Base-by-base conservation (phyloP, 2,329 filamentous ascomycete genomes). In the Neophaeococcomyces aloes region DNA sequence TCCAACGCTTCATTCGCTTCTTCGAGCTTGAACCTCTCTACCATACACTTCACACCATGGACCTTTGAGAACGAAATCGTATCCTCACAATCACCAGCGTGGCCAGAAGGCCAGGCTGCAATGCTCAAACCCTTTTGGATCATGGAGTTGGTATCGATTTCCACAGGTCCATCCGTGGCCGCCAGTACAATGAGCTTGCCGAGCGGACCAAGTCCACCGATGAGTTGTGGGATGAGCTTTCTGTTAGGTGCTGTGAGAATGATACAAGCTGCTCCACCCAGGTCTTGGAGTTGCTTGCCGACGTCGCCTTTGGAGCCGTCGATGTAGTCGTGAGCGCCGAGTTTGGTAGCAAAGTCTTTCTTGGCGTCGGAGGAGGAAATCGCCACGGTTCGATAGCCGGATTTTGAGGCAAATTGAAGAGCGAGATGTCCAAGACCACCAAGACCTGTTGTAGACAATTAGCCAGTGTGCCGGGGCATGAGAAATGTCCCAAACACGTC, bases 261-360 rank as follows among this genome's bases (percentile, higher is more conserved):
- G 45, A 66, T 59, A 30, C 39, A 45, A 4, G 47, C 11, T 27
- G 51, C 49, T 2, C 64, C 61, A 1, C 64, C 63, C 11, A 66
- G 46, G 29, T 57, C 59, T 46, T 63, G 57, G 44, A 66, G 47
- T 10, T 57, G 58, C 15, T 59, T 56, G 5, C 53, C 58, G 18
- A 57, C 45, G 29, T 66, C 61, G 14, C 53, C 57, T 44, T 62
- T 58, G 45, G 57, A 63, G 3, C 56, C 54, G 51, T 75, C 69
- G 42, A 78, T 67, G 54, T 74, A 78, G 40, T 75, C 71, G 44
- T 69, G 70, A 0, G 75, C 75, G 5, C 76, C 76, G 7, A 79
- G 62, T 49, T 74, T 52, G 34, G 64, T 63, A 0, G 72, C 74
- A 51, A 74, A 72, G 38, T 68, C 61, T 52, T 71, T 70, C 63